phyloP scores from a whole-genome alignment of 2,329 filamentous ascomycete genomes.

The Alternaria alternata region DNA sequence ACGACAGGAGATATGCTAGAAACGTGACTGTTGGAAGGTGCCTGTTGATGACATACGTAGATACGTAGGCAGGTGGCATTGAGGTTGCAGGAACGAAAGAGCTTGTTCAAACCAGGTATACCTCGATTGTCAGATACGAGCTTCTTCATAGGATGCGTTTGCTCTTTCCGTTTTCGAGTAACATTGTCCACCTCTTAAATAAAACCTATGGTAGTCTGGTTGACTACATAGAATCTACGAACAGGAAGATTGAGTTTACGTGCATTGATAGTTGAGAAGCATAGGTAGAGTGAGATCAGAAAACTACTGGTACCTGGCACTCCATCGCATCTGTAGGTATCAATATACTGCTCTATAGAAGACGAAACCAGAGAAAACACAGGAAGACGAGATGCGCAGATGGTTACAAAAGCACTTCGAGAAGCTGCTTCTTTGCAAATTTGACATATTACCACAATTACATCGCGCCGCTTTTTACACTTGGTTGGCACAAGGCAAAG shows the following conservation, averaged over 20 bases:
- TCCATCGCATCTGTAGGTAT: not conserved
- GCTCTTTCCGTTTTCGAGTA: not conserved
- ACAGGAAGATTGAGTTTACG: not conserved
- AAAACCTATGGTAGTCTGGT: not conserved
- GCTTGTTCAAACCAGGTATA: not conserved
- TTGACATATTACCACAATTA: not conserved
- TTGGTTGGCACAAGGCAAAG: not conserved
- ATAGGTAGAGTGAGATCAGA: not conserved
- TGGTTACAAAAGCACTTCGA: not conserved
- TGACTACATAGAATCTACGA: not conserved
- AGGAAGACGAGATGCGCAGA: not conserved
- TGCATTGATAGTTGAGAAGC: not conserved
- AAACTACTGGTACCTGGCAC: not conserved
- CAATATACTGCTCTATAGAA: not conserved
- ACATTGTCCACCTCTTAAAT: not conserved
- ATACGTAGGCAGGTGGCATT: not conserved
- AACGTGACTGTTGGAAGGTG: not conserved
- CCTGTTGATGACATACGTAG: not conserved
- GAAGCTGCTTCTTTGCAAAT: not conserved
- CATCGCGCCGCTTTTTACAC: not conserved
- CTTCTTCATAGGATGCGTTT: not conserved
- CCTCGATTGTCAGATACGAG: not conserved
- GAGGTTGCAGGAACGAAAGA: not conserved
- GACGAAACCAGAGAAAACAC: not conserved
- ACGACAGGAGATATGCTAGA: not conserved